A percentile compares a stretch with the other conserved stretches of the same genome.
Conservation (phyloP, 805 yeast species). For the Torulaspora gathmanii region DNA sequence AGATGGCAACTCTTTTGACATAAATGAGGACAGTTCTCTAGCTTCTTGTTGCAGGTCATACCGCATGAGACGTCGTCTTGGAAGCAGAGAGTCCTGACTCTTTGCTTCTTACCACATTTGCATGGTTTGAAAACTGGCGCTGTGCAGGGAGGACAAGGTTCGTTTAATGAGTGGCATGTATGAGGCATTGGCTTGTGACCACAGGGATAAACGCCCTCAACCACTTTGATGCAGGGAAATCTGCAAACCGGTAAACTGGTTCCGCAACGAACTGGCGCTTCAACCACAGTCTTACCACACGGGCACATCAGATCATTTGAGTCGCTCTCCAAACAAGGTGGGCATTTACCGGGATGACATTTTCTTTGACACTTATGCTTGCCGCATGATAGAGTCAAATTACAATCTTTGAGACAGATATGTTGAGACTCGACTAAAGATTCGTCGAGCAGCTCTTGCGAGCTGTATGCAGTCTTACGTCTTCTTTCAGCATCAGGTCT, state of each 20-base stretch:
- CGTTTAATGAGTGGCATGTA: conserved; percentile 64
- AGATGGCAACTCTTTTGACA: conserved; percentile 55
- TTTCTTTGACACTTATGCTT: conserved; percentile 62
- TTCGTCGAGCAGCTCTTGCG: conserved; percentile 42
- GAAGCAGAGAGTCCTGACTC: conserved; percentile 62
- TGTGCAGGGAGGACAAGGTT: conserved; percentile 75
- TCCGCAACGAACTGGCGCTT: conserved; percentile 86
- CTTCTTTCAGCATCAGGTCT: conserved; percentile 53
- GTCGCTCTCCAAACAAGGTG: conserved; percentile 75
- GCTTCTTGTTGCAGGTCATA: conserved; percentile 49
- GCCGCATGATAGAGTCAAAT: conserved; percentile 57
- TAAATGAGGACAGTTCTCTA: conserved; percentile 47
- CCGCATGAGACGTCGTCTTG: conserved; percentile 68
- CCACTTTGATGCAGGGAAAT: conserved; percentile 55
- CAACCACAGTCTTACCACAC: conserved; percentile 72
- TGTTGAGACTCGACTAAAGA: conserved; percentile 68
- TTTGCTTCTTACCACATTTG: conserved; percentile 51
- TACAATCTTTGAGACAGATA: conserved; percentile 65
- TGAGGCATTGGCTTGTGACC: conserved; percentile 72
- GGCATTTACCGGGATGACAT: conserved; percentile 78
- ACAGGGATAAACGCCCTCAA: conserved; percentile 43
- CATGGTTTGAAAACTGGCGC: conserved; percentile 52
- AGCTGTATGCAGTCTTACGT: conserved; percentile 41
- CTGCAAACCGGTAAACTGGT: conserved; percentile 59
- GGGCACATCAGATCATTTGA: conserved; percentile 72